Conservation (phyloP, 495 filamentous ascomycete genomes). For the Corynascus novoguineensis region DNA sequence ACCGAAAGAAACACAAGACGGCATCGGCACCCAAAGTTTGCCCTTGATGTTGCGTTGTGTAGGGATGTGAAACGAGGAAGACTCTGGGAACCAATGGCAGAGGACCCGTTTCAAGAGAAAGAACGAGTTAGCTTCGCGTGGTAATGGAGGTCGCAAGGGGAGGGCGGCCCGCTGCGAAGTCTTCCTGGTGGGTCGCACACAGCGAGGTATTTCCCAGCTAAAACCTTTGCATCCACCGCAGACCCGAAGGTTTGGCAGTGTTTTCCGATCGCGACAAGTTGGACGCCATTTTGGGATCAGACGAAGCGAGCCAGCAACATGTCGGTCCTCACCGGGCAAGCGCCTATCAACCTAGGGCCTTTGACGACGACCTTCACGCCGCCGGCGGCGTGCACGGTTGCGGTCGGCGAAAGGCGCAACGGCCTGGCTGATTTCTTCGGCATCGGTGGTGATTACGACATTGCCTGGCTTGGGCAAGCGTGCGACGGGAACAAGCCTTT, state of each 20-base stretch:
- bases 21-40: constrained; percentile 3
- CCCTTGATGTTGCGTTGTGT: neutral
- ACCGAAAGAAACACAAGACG: neutral
- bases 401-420: constrained; percentile 18
- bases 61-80: constrained; percentile 2
- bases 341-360: constrained; percentile 32
- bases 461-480: constrained; percentile 23
- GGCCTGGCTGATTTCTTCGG: constrained; percentile 17
- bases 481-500: constrained; percentile 18
- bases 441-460: constrained; percentile 9
- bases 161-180: neutral
- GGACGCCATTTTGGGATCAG: neutral
- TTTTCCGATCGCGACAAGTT: neutral
- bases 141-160: constrained; percentile 9
- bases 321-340: constrained; percentile 20
- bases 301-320: constrained; percentile 9
- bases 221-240: constrained; percentile 9
- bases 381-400: constrained; percentile 28
- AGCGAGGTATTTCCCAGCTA: neutral
- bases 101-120: neutral
- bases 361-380: constrained; percentile 35
- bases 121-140: constrained; percentile 1
- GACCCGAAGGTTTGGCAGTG: neutral
- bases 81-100: neutral
- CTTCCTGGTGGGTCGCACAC: neutral